These are phyloP conservation scores for Danielia oregonensis DNA, from an alignment of 805 yeast species.

Conservation along the genomic window DNA sequence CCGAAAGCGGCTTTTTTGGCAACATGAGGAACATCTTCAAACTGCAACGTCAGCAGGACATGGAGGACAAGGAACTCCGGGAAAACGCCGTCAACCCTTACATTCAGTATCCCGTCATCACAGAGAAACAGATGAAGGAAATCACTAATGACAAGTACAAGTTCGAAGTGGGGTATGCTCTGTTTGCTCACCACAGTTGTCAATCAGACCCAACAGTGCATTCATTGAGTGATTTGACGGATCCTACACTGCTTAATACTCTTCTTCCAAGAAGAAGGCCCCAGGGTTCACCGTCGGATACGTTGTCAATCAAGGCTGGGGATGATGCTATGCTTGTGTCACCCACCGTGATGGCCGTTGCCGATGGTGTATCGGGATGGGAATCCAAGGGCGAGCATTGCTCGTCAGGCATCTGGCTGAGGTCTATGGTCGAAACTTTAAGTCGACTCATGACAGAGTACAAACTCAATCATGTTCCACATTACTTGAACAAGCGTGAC, in stretches of 20 bases:
- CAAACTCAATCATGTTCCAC: constrained; percentile 36
- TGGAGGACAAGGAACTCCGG: constrained; percentile 15
- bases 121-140: constrained; percentile 35
- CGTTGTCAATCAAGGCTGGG: constrained; percentile 50
- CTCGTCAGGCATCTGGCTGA: constrained; percentile 50
- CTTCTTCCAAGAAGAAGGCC: constrained; percentile 49
- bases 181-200: constrained; percentile 47
- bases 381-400: constrained; percentile 39
- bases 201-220: constrained; percentile 37
- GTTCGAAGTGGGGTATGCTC: constrained; percentile 42
- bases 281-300: constrained; percentile 50
- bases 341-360: constrained; percentile 49
- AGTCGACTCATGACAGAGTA: constrained; percentile 44
- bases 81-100: constrained; percentile 32
- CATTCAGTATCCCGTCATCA: constrained; percentile 38
- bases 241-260: constrained; percentile 42
- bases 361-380: constrained; percentile 60
- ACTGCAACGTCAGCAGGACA: constrained; percentile 8
- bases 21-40: constrained; percentile 7
- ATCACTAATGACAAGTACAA: constrained; percentile 32
- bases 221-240: constrained; percentile 49
- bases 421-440: constrained; percentile 49
- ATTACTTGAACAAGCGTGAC: constrained; percentile 38
- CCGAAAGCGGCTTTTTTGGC: constrained; percentile 3
- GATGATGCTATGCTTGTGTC: constrained; percentile 57